A percentile compares a stretch with the other conserved stretches of the same genome.
Evolutionary conservation across 1,139 yeast species (phyloP).

Genomic region (Taiozyma onychis): DNA sequence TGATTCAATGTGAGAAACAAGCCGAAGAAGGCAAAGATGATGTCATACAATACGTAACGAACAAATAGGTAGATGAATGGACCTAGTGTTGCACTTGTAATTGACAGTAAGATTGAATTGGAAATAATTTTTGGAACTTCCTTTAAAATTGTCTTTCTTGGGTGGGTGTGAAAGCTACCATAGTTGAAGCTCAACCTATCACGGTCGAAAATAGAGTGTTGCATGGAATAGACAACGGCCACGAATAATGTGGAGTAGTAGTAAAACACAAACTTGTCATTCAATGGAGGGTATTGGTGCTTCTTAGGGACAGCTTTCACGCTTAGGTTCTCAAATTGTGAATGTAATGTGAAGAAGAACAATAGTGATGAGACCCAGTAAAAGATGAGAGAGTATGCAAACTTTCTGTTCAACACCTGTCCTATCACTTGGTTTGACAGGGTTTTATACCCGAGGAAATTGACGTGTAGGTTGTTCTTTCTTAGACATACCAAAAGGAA

Average conservation of each 20-base stretch:
- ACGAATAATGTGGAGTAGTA: constrained; percentile 37
- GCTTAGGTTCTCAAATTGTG: constrained; percentile 24
- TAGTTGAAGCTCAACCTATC: constrained; percentile 49
- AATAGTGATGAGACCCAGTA: constrained; percentile 37
- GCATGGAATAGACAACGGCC: constrained; percentile 45
- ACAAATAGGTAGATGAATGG: constrained; percentile 44
- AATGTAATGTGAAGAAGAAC: constrained; percentile 30
- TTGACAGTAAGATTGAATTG: constrained; percentile 34
- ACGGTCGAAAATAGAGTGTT: constrained; percentile 53
- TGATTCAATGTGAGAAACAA: constrained; percentile 30
- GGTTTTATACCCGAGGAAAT: constrained; percentile 45
- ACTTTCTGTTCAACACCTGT: constrained; percentile 39
- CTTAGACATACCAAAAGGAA: constrained; percentile 43
- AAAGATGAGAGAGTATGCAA: constrained; percentile 31
- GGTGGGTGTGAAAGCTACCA: constrained; percentile 33
- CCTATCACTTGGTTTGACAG: constrained; percentile 42
- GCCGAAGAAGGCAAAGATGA: constrained; percentile 23
- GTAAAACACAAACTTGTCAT: constrained; percentile 56
- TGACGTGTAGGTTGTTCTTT: constrained; percentile 45
- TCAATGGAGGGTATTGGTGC: constrained; percentile 50
- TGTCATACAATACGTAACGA: constrained; percentile 43
- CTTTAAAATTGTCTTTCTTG: constrained; percentile 27
- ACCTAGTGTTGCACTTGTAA: constrained; percentile 27
- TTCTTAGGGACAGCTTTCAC: constrained; percentile 33
- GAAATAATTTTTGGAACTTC: constrained; percentile 33